Conservation (phyloP, 2,329 filamentous ascomycete species). For the Fusarium avenaceum region DNA sequence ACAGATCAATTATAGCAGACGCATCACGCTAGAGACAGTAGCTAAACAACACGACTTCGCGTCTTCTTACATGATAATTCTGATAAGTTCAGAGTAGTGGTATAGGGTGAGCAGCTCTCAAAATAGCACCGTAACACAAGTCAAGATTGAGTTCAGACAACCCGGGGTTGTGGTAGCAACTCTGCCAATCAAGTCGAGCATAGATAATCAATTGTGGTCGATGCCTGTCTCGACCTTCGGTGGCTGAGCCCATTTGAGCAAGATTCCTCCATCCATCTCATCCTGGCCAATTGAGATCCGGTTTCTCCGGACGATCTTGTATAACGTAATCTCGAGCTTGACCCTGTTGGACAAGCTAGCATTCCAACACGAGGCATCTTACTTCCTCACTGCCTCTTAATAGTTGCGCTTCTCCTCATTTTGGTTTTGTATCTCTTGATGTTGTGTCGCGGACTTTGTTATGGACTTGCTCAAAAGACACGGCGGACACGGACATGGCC, state of each 20-base stretch:
- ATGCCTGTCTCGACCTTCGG: not conserved
- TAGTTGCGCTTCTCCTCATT: not conserved
- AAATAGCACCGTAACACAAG: not conserved
- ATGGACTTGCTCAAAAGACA: slow-evolving; percentile 44
- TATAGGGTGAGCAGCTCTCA: slow-evolving; percentile 7
- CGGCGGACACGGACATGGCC: slow-evolving; percentile 39
- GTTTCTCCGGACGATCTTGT: slow-evolving; percentile 14
- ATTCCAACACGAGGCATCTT: slow-evolving; percentile 24
- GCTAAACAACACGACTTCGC: not conserved
- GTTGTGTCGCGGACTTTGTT: not conserved
- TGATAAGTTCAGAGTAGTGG: not conserved
- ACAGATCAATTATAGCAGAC: not conserved
- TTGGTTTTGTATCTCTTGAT: not conserved
- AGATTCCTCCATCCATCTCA: slow-evolving; percentile 26
- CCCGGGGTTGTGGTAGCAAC: not conserved
- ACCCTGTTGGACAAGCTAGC: slow-evolving; percentile 22
- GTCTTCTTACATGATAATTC: not conserved
- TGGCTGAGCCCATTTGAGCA: slow-evolving; percentile 46
- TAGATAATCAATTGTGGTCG: not conserved
- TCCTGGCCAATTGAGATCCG: slow-evolving; percentile 34
- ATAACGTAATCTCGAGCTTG: slow-evolving; percentile 45
- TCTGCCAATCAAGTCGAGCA: not conserved
- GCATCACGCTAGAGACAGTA: not conserved
- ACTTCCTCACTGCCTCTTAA: slow-evolving; percentile 1
- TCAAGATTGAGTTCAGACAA: slow-evolving; percentile 5